Conservation (phyloP, 345 rosid species). For the Brassica cretica region DNA sequence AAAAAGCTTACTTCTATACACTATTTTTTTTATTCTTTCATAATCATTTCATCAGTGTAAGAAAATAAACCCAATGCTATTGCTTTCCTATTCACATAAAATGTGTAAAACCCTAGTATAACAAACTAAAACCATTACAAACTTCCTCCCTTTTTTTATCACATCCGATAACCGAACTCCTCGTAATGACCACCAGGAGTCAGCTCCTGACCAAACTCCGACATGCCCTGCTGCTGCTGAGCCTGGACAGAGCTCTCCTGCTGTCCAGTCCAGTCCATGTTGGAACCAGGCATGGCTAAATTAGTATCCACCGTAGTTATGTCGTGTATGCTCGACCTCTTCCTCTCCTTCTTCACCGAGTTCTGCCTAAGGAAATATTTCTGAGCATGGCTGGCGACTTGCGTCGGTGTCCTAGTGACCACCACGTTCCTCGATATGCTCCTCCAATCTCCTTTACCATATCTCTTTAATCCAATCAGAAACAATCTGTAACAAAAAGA, state of each 20-base stretch:
- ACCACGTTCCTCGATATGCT: slow-evolving; percentile 86
- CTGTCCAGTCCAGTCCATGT: slow-evolving; percentile 33
- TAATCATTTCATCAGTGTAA: slow-evolving; percentile 4
- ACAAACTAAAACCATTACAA: neutral
- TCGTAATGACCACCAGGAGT: slow-evolving; percentile 24
- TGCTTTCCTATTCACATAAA: slow-evolving; percentile 36
- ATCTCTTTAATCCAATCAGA: slow-evolving; percentile 57
- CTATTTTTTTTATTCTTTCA: neutral
- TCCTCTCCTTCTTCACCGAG: slow-evolving; percentile 71
- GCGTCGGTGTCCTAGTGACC: slow-evolving; percentile 79
- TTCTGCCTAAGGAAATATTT: slow-evolving; percentile 76
- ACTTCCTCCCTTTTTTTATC: neutral
- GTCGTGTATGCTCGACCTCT: slow-evolving; percentile 83
- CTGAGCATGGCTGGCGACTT: slow-evolving; percentile 95
- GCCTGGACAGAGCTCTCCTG: slow-evolving; percentile 27
- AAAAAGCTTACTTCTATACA: slow-evolving; percentile 19
- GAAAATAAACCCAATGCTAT: slow-evolving; percentile 28
- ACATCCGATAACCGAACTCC: slow-evolving; percentile 36
- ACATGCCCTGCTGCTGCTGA: slow-evolving; percentile 12
- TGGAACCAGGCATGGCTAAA: slow-evolving; percentile 33
- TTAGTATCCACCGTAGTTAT: slow-evolving; percentile 52
- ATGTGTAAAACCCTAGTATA: slow-evolving; percentile 14
- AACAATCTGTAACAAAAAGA: slow-evolving; percentile 52
- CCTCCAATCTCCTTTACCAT: slow-evolving; percentile 89
- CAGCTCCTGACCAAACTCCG: slow-evolving; percentile 30